These are phyloP conservation scores for Hordeum pubiflorum DNA, from an alignment of 202 grass and related monocot species.

Conservation along the genomic window DNA sequence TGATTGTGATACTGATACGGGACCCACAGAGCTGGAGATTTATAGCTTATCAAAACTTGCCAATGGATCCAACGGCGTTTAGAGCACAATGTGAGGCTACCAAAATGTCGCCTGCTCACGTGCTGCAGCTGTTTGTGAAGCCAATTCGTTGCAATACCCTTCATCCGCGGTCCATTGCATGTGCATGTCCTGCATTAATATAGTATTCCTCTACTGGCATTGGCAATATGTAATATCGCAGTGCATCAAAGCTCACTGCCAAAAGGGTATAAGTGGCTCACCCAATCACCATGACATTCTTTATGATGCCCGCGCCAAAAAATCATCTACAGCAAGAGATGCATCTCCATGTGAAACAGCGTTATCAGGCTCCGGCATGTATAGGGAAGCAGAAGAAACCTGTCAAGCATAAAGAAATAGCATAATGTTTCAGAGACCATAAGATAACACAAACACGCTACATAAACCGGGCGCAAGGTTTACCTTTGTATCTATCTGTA, in stretches of 20 bases:
- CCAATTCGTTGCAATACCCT: neutral
- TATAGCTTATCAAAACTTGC: neutral
- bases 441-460: conserved; percentile 5
- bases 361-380: conserved; percentile 83
- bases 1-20: neutral
- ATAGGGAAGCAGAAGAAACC: conserved; percentile 60
- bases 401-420: conserved; percentile 11
- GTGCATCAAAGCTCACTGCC: conserved; percentile 3
- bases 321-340: conserved; percentile 78
- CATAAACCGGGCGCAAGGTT: neutral
- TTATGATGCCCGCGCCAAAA: conserved; percentile 57
- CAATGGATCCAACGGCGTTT: neutral
- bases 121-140: neutral
- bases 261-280: neutral
- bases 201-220: conserved; percentile 12
- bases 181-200: conserved; percentile 2
- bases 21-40: neutral
- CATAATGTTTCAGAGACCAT: conserved; percentile 15
- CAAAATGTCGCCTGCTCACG: neutral
- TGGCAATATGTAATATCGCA: neutral
- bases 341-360: conserved; percentile 91
- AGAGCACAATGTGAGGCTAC: neutral
- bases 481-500: conserved; percentile 84
- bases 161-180: conserved; percentile 1
- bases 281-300: neutral